Evolutionary conservation across 495 filamentous ascomycete species (phyloP).

Genomic region (Alectoria sarmentosa): DNA sequence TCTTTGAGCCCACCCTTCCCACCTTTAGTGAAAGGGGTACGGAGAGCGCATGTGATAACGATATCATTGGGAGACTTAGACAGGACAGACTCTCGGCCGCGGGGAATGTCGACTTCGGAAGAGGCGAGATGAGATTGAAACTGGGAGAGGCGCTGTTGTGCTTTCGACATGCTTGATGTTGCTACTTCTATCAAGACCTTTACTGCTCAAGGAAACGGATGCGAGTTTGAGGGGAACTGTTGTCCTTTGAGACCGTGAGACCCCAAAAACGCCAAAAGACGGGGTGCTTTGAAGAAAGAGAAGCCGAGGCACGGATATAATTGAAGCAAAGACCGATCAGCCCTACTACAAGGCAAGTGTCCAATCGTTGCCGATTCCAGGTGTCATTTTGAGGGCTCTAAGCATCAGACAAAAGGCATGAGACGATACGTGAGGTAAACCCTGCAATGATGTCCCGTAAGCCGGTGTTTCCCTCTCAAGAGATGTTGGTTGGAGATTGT

Average conservation of each 20-base stretch:
- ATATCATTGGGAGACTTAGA: constrained; percentile 67
- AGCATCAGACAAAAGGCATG: neutral
- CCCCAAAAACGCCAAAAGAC: constrained; percentile 1
- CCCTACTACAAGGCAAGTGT: neutral
- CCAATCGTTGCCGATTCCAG: neutral
- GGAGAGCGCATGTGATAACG: constrained; percentile 87
- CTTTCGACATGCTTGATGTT: constrained; percentile 28
- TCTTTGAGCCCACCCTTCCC: constrained; percentile 95
- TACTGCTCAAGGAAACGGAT: neutral
- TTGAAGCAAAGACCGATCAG: neutral
- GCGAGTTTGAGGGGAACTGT: neutral
- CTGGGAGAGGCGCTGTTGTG: constrained; percentile 56
- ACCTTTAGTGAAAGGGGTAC: constrained; percentile 86
- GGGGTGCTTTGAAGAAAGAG: neutral
- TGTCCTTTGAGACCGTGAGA: neutral
- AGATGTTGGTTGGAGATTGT: neutral
- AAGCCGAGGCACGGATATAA: constrained; percentile 5
- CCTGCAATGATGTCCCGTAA: neutral
- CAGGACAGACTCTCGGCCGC: constrained; percentile 46
- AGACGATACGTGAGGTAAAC: neutral
- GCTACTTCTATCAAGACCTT: neutral
- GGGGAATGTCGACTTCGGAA: constrained; percentile 31
- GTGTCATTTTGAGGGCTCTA: neutral
- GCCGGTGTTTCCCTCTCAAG: neutral
- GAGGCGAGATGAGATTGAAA: constrained; percentile 54